phyloP scores from a whole-genome alignment of 2,329 filamentous ascomycete species.

The Pseudogymnoascus sp. region DNA sequence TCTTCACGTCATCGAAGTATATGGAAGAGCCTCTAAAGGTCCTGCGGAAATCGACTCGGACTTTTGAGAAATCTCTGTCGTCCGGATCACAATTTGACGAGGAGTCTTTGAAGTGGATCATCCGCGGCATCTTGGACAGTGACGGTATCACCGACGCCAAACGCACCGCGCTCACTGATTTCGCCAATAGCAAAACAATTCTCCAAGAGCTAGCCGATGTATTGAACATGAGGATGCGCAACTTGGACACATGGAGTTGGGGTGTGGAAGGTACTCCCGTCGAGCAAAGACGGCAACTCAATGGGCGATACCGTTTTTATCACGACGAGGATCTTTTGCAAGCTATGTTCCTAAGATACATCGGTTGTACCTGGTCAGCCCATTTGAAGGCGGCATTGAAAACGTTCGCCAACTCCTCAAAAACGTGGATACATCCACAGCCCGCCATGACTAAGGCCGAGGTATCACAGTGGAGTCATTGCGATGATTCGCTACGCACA shows the following conservation, averaged over 20 bases:
- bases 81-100: slow-evolving; percentile 31
- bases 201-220: slow-evolving; percentile 47
- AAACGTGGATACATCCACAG: slow-evolving; percentile 15
- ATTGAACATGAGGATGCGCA: slow-evolving; percentile 45
- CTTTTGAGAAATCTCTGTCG: slow-evolving; percentile 25
- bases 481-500: neutral
- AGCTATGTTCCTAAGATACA: slow-evolving; percentile 43
- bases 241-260: slow-evolving; percentile 45
- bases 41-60: slow-evolving; percentile 31
- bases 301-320: slow-evolving; percentile 50
- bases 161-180: slow-evolving; percentile 38
- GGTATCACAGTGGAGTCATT: neutral
- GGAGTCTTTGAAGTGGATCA: slow-evolving; percentile 34
- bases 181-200: slow-evolving; percentile 39
- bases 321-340: slow-evolving; percentile 51
- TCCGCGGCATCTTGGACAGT: slow-evolving; percentile 39
- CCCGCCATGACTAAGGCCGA: slow-evolving; percentile 27
- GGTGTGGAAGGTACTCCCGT: slow-evolving; percentile 35
- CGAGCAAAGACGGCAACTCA: slow-evolving; percentile 44
- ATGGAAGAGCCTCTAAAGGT: slow-evolving; percentile 33
- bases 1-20: slow-evolving; percentile 38
- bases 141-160: slow-evolving; percentile 46
- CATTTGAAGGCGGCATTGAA: slow-evolving; percentile 34
- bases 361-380: slow-evolving; percentile 43
- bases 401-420: slow-evolving; percentile 3